Evolutionary conservation across 208 protist genomes (phyloP), one percentile per base, ranked within the genome.

Genomic region (Trypanosomatidae sp.): DNA sequence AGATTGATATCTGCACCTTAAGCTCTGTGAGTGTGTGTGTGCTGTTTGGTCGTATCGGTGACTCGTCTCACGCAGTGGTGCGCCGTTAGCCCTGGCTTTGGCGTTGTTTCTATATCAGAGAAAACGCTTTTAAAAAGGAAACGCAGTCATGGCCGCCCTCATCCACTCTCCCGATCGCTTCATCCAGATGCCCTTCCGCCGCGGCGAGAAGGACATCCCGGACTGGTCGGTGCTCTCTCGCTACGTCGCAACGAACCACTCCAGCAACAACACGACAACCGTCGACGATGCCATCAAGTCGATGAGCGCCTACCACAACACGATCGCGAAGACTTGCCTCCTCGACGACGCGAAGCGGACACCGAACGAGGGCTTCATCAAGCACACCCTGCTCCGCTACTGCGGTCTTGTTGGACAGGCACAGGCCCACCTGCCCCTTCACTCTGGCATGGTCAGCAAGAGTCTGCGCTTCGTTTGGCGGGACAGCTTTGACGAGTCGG

Each of bases 371-470:
- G 81, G 53, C 46, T 95, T 95, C 67, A 89, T 93, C 62, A 72
- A 89, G 41, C 66, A 90, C 44, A 92, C 82, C 33, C 81, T 93
- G 25, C 84, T 80, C 33, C 84, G 79, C 15, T 93, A 96, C 74
- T 95, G 90, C 66, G 44, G 89, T 25, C 74, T 91, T 7, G 79
- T 96, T 4, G 85, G 79, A 15, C 90, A 92, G 85, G 87, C 86
- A 0, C 89, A 94, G 79, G 83, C 88, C 0, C 92, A 96, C 58
- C 75, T 96, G 30, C 92, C 89, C 0, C 77, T 95, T 3, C 69
- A 92, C 72, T 71, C 74, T 39, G 87, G 81, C 6, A 62, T 82
- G 59, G 80, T 94, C 13, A 85, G 83, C 67, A 84, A 81, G 47
- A 87, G 80, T 43, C 68, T 96, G 4, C 62, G 78, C 2, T 96